Percentiles rank a stretch among this genome's conserved stretches.
These are phyloP conservation scores for Penicillium cataractarum DNA, from an alignment of 495 filamentous ascomycete genomes.

Conservation along the genomic window DNA sequence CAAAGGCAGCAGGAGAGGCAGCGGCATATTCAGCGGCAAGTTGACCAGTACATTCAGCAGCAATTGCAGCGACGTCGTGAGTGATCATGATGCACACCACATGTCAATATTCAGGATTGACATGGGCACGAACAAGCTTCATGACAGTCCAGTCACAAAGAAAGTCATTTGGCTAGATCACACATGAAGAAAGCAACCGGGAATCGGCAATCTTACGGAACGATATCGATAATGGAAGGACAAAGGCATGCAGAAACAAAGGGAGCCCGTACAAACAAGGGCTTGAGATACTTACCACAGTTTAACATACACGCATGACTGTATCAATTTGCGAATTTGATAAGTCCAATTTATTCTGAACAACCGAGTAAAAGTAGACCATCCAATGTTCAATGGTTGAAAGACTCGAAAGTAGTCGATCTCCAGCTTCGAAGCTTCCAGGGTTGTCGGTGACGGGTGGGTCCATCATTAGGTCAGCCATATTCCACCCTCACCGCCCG, in stretches of 20 bases:
- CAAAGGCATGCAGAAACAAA: background rate
- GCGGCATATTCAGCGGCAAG: too few relatives aligned
- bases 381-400: too few relatives aligned
- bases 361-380: too few relatives aligned
- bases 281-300: too few relatives aligned
- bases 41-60: too few relatives aligned
- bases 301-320: too few relatives aligned
- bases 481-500: constrained; percentile 24
- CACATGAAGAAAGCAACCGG: background rate
- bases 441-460: background rate
- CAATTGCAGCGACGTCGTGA: background rate
- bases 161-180: background rate
- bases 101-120: background rate
- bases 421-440: background rate
- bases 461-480: constrained; percentile 12
- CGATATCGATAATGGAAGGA: background rate
- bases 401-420: too few relatives aligned
- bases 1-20: too few relatives aligned
- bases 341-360: too few relatives aligned
- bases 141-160: background rate
- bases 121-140: background rate
- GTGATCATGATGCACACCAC: background rate
- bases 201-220: background rate
- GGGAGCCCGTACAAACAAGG: background rate
- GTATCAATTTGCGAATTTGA: too few relatives aligned